Evolutionary conservation across 345 rosid species (phyloP).

Genomic region (Murraya koenigii): DNA sequence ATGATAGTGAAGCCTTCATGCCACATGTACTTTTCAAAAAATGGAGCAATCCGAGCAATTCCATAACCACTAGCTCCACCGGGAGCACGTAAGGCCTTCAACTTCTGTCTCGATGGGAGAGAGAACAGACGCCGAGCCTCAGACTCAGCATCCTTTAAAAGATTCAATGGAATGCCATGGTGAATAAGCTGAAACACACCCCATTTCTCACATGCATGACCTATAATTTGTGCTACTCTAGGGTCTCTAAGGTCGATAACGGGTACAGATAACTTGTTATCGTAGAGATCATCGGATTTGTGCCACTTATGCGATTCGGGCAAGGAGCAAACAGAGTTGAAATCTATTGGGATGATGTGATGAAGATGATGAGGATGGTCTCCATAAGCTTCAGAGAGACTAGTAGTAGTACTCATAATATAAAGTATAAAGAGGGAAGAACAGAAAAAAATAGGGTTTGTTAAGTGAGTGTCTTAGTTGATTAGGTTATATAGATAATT

Average conservation of each 20-base stretch:
- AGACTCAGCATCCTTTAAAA: slow-evolving; percentile 48
- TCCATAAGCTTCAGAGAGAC: slow-evolving; percentile 48
- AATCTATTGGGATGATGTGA: slow-evolving; percentile 52
- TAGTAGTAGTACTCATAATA: slow-evolving; percentile 16
- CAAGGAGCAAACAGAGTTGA: slow-evolving; percentile 37
- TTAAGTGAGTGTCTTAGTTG: not conserved
- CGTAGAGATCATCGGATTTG: slow-evolving; percentile 23
- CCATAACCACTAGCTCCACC: slow-evolving; percentile 69
- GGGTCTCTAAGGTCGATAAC: slow-evolving; percentile 51
- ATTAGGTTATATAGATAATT: not conserved
- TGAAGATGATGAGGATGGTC: slow-evolving; percentile 52
- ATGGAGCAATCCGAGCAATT: slow-evolving; percentile 60
- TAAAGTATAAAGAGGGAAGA: not conserved
- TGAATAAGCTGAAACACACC: slow-evolving; percentile 70
- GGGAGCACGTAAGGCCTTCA: slow-evolving; percentile 52
- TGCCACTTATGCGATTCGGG: slow-evolving; percentile 65
- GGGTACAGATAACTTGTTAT: slow-evolving; percentile 38
- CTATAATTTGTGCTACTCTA: slow-evolving; percentile 32
- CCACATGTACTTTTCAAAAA: slow-evolving; percentile 79
- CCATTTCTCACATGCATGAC: slow-evolving; percentile 65
- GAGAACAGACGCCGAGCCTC: slow-evolving; percentile 55
- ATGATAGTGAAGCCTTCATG: slow-evolving; percentile 87
- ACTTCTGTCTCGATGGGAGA: slow-evolving; percentile 58
- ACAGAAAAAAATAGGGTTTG: not conserved
- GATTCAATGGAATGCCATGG: slow-evolving; percentile 49